Percentiles rank a stretch among this genome's conserved stretches.
Conservation (phyloP, 1,139 yeast genomes). For the Hansenula lynferdii region DNA sequence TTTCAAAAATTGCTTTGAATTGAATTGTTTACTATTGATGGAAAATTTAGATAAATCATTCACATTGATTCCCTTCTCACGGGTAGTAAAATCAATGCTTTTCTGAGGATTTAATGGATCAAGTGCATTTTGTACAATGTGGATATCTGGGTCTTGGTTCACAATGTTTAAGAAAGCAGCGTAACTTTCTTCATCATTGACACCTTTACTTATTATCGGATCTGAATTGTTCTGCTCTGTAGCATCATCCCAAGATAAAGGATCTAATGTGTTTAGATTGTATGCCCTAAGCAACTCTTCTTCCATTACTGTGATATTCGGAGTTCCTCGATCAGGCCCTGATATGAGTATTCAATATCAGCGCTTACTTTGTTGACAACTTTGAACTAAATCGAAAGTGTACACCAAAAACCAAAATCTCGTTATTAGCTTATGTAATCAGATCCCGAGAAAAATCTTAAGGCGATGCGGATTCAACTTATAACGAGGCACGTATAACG, state of each 20-base stretch:
- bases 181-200: constrained; percentile 15
- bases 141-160: constrained; percentile 12
- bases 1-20: constrained; percentile 63
- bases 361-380: no score
- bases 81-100: constrained; percentile 39
- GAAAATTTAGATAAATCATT: constrained; percentile 45
- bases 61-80: constrained; percentile 36
- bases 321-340: no score
- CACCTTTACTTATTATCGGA: constrained; percentile 9
- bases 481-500: no score
- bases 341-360: no score
- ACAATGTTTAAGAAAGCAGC: constrained; percentile 14
- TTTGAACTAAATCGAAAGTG: no score
- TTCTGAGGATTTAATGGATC: constrained; percentile 57
- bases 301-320: no score
- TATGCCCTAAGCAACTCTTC: constrained; percentile 33
- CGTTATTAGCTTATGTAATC: no score
- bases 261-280: constrained; percentile 35
- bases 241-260: constrained; percentile 34
- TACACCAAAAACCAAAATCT: no score
- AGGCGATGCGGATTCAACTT: no score
- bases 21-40: constrained; percentile 69
- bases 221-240: constrained; percentile 24
- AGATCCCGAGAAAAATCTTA: no score
- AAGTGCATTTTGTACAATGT: constrained; percentile 24